Conservation (phyloP, 2,329 filamentous ascomycete species). For the Paraconiothyrium brasiliense region DNA sequence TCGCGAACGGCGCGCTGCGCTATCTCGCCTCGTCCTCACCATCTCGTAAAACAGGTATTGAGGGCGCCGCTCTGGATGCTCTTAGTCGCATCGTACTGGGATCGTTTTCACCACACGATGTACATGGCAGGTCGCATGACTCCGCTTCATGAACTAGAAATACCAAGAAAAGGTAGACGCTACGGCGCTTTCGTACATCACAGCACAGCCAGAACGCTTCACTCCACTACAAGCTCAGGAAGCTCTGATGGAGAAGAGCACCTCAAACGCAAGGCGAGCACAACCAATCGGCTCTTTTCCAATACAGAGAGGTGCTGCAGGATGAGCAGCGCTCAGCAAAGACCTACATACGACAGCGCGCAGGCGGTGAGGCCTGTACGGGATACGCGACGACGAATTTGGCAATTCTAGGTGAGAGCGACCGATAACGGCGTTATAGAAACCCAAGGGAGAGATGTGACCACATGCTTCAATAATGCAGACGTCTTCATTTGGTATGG, state of each 20-base stretch:
- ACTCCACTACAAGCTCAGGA: not conserved
- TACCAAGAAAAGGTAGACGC: not conserved
- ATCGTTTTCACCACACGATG: not conserved
- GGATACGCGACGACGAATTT: not conserved
- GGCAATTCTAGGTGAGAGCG: not conserved
- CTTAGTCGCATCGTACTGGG: conserved; percentile 18
- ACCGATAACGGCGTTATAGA: conserved; percentile 6
- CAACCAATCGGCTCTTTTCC: conserved; percentile 38
- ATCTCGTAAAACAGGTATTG: conserved; percentile 13
- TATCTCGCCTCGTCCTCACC: conserved; percentile 7
- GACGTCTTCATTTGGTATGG: conserved; percentile 9
- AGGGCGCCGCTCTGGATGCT: conserved; percentile 14
- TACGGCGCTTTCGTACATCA: not conserved
- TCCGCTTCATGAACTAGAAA: not conserved
- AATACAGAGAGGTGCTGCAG: conserved; percentile 23
- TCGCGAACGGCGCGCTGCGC: conserved; percentile 5
- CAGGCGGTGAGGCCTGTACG: conserved; percentile 33
- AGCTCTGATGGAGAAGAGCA: not conserved
- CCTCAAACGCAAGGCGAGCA: not conserved
- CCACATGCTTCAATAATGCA: conserved; percentile 15
- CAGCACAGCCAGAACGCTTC: not conserved
- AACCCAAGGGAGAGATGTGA: conserved; percentile 27
- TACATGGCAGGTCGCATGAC: conserved; percentile 3
- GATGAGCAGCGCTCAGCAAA: conserved; percentile 28
- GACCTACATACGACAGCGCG: conserved; percentile 25